These are phyloP conservation scores for Cucumis cinereus DNA, from an alignment of 306 rosid species.

Conservation along the genomic window DNA sequence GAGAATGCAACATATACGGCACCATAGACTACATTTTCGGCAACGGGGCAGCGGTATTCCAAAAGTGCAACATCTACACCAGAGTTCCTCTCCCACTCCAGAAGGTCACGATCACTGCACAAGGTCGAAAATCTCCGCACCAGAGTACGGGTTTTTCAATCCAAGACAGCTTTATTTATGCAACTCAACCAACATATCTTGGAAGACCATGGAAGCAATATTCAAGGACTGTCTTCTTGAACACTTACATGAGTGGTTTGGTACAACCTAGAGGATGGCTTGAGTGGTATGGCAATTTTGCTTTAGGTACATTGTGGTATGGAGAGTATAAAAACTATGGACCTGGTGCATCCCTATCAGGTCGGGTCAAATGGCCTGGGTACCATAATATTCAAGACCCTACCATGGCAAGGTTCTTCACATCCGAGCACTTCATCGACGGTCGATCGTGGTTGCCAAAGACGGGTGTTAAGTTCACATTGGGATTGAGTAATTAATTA, in stretches of 20 bases:
- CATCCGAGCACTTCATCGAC: constrained; percentile 23
- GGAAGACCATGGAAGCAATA: constrained; percentile 55
- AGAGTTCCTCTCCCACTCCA: constrained; percentile 31
- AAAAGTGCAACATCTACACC: constrained; percentile 30
- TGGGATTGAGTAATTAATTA: constrained; percentile 12
- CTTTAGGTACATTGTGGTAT: constrained; percentile 34
- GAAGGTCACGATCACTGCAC: constrained; percentile 42
- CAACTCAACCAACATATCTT: constrained; percentile 25
- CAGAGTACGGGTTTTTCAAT: constrained; percentile 33
- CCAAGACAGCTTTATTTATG: constrained; percentile 24
- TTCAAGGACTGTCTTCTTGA: constrained; percentile 36
- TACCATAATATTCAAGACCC: constrained; percentile 17
- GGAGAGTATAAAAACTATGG: constrained; percentile 42
- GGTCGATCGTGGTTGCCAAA: constrained; percentile 37
- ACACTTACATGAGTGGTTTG: constrained; percentile 30
- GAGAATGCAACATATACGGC: constrained; percentile 39
- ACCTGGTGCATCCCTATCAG: constrained; percentile 26
- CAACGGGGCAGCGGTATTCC: constrained; percentile 37
- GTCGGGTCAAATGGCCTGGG: constrained; percentile 37
- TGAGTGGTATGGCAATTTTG: constrained; percentile 38
- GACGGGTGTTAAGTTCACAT: constrained; percentile 31
- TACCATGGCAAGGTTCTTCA: constrained; percentile 26
- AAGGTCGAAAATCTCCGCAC: constrained; percentile 29
- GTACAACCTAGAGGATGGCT: constrained; percentile 48
- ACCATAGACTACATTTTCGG: constrained; percentile 57